A percentile compares a stretch with the other conserved stretches of the same genome.
Evolutionary conservation across 192 early-diverging fungal genomes (phyloP).

Genomic region (Coemansia nantahalensis): DNA sequence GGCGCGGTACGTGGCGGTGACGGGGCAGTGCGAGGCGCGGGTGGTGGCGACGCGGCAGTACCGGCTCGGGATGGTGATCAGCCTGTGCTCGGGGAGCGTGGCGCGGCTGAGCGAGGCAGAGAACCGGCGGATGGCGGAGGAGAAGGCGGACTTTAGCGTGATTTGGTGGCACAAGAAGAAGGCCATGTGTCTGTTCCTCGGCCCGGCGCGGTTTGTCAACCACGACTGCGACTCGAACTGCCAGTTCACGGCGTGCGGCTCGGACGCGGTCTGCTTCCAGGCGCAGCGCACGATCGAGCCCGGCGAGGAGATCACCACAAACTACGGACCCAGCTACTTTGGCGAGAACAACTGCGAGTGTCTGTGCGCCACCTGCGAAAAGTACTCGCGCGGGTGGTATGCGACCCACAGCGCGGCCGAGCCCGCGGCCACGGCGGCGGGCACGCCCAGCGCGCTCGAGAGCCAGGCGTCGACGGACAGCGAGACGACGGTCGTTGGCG

Average conservation of each 20-base stretch:
- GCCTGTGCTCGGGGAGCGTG: constrained; percentile 55
- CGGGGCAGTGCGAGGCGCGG: constrained; percentile 31
- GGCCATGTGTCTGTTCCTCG: constrained; percentile 61
- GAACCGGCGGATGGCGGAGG: constrained; percentile 29
- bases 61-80: constrained; percentile 35
- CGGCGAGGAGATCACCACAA: constrained; percentile 71
- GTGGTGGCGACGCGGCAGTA: constrained; percentile 41
- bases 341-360: constrained; percentile 66
- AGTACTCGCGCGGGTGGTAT: constrained; percentile 49
- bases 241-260: constrained; percentile 42
- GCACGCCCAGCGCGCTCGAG: background rate
- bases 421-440: background rate
- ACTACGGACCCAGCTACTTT: constrained; percentile 69
- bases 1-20: constrained; percentile 52
- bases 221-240: constrained; percentile 72
- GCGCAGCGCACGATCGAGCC: constrained; percentile 60
- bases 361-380: constrained; percentile 71
- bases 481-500: constrained; percentile 13
- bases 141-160: constrained; percentile 61
- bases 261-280: constrained; percentile 63
- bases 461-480: constrained; percentile 14
- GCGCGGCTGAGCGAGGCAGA: constrained; percentile 50
- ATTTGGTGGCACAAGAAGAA: constrained; percentile 60
- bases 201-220: constrained; percentile 73
- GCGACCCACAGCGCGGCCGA: constrained; percentile 8